Conservation (phyloP, 1,284 basidiomycete genomes). For the Ganoderma lucidum region DNA sequence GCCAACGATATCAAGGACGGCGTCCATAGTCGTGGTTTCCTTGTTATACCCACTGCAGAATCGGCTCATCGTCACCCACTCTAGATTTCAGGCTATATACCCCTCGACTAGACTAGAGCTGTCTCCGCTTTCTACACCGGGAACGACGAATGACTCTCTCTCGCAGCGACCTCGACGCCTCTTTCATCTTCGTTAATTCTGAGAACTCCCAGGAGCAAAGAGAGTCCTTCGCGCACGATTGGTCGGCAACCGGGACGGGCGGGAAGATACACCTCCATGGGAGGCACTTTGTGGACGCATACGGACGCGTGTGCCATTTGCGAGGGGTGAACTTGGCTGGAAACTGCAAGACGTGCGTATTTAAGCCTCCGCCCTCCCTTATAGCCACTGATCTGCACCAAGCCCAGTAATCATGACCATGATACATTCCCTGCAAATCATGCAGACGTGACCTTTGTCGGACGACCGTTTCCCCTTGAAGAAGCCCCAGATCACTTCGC, state of each 20-base stretch:
- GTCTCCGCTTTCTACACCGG: neutral
- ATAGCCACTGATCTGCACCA: constrained; percentile 13
- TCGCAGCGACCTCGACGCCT: constrained; percentile 42
- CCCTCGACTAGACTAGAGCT: neutral
- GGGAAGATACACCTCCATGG: constrained; percentile 66
- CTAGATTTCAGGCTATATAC: neutral
- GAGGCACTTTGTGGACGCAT: constrained; percentile 78
- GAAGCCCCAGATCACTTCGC: constrained; percentile 87
- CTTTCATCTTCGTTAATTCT: constrained; percentile 44
- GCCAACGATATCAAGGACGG: too few relatives aligned
- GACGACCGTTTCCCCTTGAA: constrained; percentile 83
- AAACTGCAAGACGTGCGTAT: constrained; percentile 80
- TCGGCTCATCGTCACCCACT: neutral
- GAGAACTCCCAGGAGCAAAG: constrained; percentile 28
- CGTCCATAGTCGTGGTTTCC: too few relatives aligned
- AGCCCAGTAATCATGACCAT: constrained; percentile 72
- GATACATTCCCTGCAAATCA: constrained; percentile 69
- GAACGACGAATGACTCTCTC: constrained; percentile 29
- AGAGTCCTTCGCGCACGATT: constrained; percentile 71
- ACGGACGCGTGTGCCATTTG: constrained; percentile 79
- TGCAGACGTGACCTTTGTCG: constrained; percentile 77
- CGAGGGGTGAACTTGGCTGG: constrained; percentile 87
- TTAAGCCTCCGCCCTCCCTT: constrained; percentile 22
- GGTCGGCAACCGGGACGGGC: constrained; percentile 67
- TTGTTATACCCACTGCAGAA: neutral